phyloP scores from a whole-genome alignment of 768 basidiomycete species.

The Trametes coccinea region DNA sequence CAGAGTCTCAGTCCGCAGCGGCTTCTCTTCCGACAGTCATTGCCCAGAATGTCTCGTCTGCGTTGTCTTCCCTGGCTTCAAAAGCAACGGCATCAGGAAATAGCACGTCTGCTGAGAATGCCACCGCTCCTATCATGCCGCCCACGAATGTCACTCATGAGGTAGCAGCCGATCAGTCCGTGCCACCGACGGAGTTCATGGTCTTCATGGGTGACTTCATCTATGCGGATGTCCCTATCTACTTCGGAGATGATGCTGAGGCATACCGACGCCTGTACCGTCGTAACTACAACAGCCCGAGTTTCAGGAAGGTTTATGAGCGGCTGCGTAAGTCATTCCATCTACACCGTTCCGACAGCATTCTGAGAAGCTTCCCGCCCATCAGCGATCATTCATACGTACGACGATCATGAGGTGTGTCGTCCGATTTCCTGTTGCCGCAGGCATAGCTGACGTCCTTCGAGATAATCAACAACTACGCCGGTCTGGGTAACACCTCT shows the following conservation, averaged over 20 bases:
- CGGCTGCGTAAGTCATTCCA: conserved; percentile 54
- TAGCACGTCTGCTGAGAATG: conserved; percentile 4
- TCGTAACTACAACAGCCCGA: conserved; percentile 62
- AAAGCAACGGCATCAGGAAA: neutral
- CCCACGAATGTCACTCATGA: neutral
- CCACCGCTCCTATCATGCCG: neutral
- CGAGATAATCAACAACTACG: conserved; percentile 67
- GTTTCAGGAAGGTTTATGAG: conserved; percentile 69
- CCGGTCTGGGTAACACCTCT: conserved; percentile 55
- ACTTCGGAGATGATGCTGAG: conserved; percentile 56
- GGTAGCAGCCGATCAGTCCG: neutral
- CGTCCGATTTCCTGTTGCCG: neutral
- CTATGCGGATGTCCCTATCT: conserved; percentile 70
- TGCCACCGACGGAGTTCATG: conserved; percentile 54
- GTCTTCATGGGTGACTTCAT: conserved; percentile 76
- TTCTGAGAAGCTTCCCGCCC: neutral
- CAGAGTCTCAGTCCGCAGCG: neutral
- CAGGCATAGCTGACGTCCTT: conserved; percentile 12
- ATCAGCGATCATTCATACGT: conserved; percentile 65
- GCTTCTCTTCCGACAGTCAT: neutral
- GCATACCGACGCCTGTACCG: conserved; percentile 68
- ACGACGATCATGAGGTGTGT: conserved; percentile 70
- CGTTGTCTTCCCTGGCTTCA: neutral
- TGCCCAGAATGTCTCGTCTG: neutral
- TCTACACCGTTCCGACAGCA: neutral